phyloP scores from a whole-genome alignment of 495 filamentous ascomycete species.

The Penicillium salamii region DNA sequence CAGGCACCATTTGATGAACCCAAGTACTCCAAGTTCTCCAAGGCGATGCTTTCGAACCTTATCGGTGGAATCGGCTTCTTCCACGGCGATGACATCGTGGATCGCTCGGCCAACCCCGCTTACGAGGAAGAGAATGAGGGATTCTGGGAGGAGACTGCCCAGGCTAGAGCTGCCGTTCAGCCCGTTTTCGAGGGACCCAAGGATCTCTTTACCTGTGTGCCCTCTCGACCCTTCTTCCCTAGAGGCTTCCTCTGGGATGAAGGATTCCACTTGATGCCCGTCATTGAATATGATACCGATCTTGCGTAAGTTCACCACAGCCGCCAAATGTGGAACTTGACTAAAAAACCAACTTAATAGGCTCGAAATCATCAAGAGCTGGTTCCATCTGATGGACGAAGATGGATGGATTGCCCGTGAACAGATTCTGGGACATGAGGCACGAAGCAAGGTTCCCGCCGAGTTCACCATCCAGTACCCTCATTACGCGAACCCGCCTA shows the following conservation, averaged over 20 bases:
- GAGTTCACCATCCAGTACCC: conserved; percentile 97
- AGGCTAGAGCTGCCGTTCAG: conserved; percentile 63
- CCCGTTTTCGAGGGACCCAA: conserved; percentile 74
- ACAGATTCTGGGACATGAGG: conserved; percentile 93
- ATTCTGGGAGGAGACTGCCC: conserved; percentile 90
- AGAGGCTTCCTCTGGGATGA: conserved; percentile 98
- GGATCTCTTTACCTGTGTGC: conserved; percentile 89
- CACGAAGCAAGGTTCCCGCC: conserved; percentile 89
- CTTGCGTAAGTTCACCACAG: conserved; percentile 54
- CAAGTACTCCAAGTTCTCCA: conserved; percentile 76
- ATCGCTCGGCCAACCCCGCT: conserved; percentile 83
- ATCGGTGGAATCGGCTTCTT: conserved; percentile 96
- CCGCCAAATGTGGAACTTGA: not conserved
- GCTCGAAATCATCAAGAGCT: conserved; percentile 89
- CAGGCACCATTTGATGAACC: conserved; percentile 70
- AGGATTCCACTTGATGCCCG: conserved; percentile 90
- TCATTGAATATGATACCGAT: conserved; percentile 91
- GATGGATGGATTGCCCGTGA: conserved; percentile 98
- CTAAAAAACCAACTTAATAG: conserved; percentile 23
- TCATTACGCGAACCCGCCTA: conserved; percentile 98
- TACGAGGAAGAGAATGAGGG: conserved; percentile 97
- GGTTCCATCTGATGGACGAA: conserved; percentile 94
- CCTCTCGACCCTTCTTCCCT: conserved; percentile 93
- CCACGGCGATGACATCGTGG: conserved; percentile 79
- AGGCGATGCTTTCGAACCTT: conserved; percentile 90